Percentiles rank a stretch among this genome's conserved stretches.
Evolutionary conservation across 768 basidiomycete species (phyloP).

Genomic region (Russula sp.): DNA sequence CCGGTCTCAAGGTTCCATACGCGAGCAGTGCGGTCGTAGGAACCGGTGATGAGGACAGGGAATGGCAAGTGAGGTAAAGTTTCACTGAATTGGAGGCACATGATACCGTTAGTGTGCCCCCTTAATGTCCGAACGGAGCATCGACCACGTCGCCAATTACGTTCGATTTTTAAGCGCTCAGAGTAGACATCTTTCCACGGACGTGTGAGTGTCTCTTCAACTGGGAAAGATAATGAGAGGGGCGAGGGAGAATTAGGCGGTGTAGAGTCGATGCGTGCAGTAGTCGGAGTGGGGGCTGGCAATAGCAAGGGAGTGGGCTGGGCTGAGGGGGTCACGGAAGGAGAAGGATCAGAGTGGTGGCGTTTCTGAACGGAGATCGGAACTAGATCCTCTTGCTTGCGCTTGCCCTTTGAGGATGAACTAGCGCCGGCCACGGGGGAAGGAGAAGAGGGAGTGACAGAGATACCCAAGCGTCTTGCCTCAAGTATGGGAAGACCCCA

Average conservation of each 20-base stretch:
- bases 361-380: conserved; percentile 16
- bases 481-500: conserved; percentile 95
- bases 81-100: conserved; percentile 95
- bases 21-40: conserved; percentile 89
- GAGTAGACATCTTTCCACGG: conserved; percentile 99
- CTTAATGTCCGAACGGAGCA: conserved; percentile 79
- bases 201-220: conserved; percentile 48
- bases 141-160: conserved; percentile 94
- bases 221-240: conserved; percentile 12
- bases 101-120: conserved; percentile 93
- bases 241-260: conserved; percentile 13
- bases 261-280: neutral
- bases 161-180: conserved; percentile 92
- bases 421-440: conserved; percentile 29
- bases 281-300: conserved; percentile 8
- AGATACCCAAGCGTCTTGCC: conserved; percentile 48
- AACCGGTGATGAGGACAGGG: conserved; percentile 95
- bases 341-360: conserved; percentile 10
- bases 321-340: neutral
- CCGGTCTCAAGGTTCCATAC: conserved; percentile 98
- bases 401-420: conserved; percentile 33
- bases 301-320: neutral
- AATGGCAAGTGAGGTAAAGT: conserved; percentile 76
- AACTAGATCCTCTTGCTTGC: conserved; percentile 32
- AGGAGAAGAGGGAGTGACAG: conserved; percentile 37